Base-by-base conservation (phyloP, 805 yeast species). In the Starmerella riodocensis region DNA sequence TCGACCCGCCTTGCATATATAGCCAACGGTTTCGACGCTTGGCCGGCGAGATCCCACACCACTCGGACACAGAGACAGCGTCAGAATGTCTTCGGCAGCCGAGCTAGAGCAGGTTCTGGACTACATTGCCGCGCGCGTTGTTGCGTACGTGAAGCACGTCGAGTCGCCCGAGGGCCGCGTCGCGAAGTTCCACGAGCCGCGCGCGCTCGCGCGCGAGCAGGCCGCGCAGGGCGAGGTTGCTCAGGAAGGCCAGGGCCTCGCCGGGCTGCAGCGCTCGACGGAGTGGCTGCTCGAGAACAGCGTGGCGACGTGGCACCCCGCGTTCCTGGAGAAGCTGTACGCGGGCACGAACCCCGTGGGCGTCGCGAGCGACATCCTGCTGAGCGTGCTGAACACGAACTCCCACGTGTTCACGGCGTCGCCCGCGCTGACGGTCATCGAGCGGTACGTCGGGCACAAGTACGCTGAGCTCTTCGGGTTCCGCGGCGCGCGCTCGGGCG, bases 341-440 rank as follows among this genome's bases (percentile, higher is more conserved):
- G 93, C 93, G 0, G 72, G 82, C n/a, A 81, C 82, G 21, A 82
- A 81, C 53, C 86, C 93, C 1, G 76, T 81, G 23, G 94, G 94
- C 6, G 73, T 82, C 5, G 67, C 82, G 5, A 67, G 82, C 2
- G 94, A 82, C 55, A 42, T 82, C 37, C 55, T 82, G 3, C 61
- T 82, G 38, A 73, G 83, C 24, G 60, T 77, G 8, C 62, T 82
- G 40, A 82, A 83, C 60, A 83, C 94, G 2, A 83, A 83, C 57
- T 75, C 86, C 2, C 93, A 82, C 55, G 93, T 83, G 1, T 82
- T 53, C 45, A 79, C 86, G 0, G 94, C 83, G 1, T 76, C 88
- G 3, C 94, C 94, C 0, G 80, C 79, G 1, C 61, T 83, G 34
- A 74, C 88, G 0, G 67, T 79, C 13, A 72, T 83, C 39, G 94